phyloP scores from a whole-genome alignment of 2,329 filamentous ascomycete genomes.

The Xylariales sp. region DNA sequence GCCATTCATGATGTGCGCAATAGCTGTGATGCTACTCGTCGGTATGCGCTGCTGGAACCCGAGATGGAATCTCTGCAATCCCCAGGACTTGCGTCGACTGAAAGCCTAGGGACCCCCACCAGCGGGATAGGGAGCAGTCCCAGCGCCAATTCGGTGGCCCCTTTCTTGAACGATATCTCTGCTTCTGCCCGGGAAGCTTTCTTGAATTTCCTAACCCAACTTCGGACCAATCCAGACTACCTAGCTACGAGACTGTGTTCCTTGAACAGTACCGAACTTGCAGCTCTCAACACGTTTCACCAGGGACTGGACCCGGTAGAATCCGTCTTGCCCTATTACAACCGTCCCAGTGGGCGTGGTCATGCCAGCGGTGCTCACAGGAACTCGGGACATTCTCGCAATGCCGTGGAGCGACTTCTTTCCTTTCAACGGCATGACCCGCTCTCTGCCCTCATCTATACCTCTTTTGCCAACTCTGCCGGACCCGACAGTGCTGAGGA shows the following conservation, averaged over 20 bases:
- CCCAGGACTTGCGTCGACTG: constrained; percentile 42
- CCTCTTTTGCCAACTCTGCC: constrained; percentile 81
- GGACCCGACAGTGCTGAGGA: constrained; percentile 80
- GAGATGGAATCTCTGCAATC: constrained; percentile 62
- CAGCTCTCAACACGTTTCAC: constrained; percentile 72
- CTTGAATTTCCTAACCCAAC: constrained; percentile 71
- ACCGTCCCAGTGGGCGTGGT: constrained; percentile 41
- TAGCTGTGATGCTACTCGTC: constrained; percentile 68
- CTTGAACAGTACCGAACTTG: constrained; percentile 71
- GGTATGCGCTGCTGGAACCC: constrained; percentile 66
- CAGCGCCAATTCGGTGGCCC: constrained; percentile 33
- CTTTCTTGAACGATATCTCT: constrained; percentile 70
- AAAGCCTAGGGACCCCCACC: constrained; percentile 45
- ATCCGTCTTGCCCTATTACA: constrained; percentile 71
- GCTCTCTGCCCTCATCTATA: constrained; percentile 78
- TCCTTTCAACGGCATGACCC: constrained; percentile 88
- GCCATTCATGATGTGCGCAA: constrained; percentile 74
- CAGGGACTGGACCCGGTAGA: constrained; percentile 76
- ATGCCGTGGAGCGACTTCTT: constrained; percentile 74
- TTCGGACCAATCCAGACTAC: constrained; percentile 84
- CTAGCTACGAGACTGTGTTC: constrained; percentile 75
- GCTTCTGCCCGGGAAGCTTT: constrained; percentile 69
- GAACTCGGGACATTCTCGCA: constrained; percentile 42
- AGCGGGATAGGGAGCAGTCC: constrained; percentile 33
- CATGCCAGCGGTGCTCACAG: constrained; percentile 43